phyloP scores from a whole-genome alignment of 1,284 basidiomycete genomes.

The Neolentinus lepideus region DNA sequence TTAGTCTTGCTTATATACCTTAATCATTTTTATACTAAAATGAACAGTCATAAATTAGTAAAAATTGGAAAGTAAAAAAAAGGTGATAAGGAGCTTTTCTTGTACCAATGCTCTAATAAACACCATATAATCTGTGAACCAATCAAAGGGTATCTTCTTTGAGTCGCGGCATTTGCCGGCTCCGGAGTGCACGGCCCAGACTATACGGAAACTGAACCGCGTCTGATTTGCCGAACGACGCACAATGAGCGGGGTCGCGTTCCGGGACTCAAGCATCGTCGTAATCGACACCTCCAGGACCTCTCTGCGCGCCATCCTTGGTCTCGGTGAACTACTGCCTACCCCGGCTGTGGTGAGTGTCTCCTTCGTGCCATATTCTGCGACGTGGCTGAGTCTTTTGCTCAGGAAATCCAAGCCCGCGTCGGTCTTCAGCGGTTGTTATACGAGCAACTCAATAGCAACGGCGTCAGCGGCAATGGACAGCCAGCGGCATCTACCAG shows the following conservation, averaged over 20 bases:
- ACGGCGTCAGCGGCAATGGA: not conserved
- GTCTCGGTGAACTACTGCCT: slow-evolving; percentile 75
- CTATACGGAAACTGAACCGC: too few species aligned
- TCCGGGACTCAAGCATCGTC: slow-evolving; percentile 78
- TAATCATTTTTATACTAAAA: too few species aligned
- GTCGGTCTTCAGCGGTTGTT: slow-evolving; percentile 16
- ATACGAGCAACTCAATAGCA: not conserved
- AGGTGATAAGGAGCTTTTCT: too few species aligned
- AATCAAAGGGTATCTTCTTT: too few species aligned
- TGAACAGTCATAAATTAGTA: too few species aligned
- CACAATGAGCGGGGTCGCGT: slow-evolving; percentile 36
- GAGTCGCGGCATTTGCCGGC: too few species aligned
- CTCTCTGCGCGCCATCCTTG: slow-evolving; percentile 67
- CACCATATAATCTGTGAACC: too few species aligned
- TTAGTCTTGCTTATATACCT: too few species aligned
- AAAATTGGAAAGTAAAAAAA: too few species aligned
- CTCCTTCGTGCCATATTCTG: not conserved
- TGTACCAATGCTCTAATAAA: too few species aligned
- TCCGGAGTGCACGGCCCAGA: too few species aligned
- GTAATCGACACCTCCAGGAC: slow-evolving; percentile 77
- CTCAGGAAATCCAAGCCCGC: slow-evolving; percentile 63
- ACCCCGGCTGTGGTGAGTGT: slow-evolving; percentile 64
- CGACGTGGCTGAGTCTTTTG: slow-evolving; percentile 14
- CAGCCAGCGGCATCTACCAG: slow-evolving; percentile 1
- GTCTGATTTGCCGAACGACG: too few species aligned